A percentile compares a stretch with the other conserved stretches of the same genome.
phyloP scores from a whole-genome alignment of 805 yeast species.

The Dipodascus albidus region DNA sequence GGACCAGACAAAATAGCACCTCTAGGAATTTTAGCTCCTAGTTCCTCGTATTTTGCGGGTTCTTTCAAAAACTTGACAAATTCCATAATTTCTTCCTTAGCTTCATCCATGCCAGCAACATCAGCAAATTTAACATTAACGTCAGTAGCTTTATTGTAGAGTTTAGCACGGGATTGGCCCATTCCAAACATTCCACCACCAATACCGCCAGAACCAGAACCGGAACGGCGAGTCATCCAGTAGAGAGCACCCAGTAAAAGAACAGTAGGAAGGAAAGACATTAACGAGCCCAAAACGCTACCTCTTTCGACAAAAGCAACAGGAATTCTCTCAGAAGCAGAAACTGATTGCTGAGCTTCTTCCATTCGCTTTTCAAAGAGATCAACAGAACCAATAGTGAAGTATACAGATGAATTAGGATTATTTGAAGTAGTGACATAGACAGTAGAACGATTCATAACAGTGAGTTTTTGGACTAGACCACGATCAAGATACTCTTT shows the following conservation, averaged over 20 bases:
- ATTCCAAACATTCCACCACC: conserved; percentile 62
- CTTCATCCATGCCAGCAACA: conserved; percentile 93
- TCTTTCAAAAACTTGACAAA: conserved; percentile 81
- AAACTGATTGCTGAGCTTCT: conserved; percentile 58
- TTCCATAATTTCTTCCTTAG: conserved; percentile 92
- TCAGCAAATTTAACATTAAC: conserved; percentile 75
- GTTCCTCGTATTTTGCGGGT: conserved; percentile 70
- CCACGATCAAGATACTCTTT: conserved; percentile 69
- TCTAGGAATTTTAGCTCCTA: conserved; percentile 91
- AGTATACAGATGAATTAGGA: conserved; percentile 38
- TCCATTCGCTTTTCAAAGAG: conserved; percentile 76
- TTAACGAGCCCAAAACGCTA: conserved; percentile 46
- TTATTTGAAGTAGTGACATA: conserved; percentile 39
- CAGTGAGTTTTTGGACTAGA: conserved; percentile 59
- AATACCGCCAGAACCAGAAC: conserved; percentile 41
- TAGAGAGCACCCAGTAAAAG: conserved; percentile 69
- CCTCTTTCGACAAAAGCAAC: conserved; percentile 62
- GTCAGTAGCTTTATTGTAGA: conserved; percentile 73
- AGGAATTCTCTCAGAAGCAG: conserved; percentile 63
- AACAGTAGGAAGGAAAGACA: conserved; percentile 72
- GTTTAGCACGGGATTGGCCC: conserved; percentile 69
- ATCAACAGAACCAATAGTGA: conserved; percentile 83
- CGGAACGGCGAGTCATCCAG: conserved; percentile 44
- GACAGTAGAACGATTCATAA: conserved; percentile 61
- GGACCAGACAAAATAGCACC: conserved; percentile 94